A percentile compares a stretch with the other conserved stretches of the same genome.
Conservation (phyloP, 1,139 yeast species). For the Zhuliangozyma parablackwelliae region DNA sequence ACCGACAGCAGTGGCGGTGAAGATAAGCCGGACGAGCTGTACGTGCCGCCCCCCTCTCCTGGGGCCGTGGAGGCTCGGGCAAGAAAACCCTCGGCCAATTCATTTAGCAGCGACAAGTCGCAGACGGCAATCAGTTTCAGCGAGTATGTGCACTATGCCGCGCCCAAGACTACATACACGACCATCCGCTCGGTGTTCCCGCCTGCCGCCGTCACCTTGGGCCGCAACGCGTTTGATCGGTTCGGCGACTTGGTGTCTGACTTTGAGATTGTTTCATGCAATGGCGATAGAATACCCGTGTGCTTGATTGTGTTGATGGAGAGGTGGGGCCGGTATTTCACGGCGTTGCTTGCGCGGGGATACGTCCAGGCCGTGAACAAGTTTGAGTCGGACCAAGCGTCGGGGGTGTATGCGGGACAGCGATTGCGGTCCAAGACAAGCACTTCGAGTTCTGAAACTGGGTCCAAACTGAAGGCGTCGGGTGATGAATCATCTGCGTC, state of each 20-base stretch:
- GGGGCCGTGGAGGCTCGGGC: too few species aligned
- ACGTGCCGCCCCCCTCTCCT: too few species aligned
- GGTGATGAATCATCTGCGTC: constrained; percentile 12
- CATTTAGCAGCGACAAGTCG: constrained; percentile 11
- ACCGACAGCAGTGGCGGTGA: constrained; percentile 16
- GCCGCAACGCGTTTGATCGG: constrained; percentile 68
- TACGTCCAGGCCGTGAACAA: constrained; percentile 56
- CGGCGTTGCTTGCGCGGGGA: constrained; percentile 54
- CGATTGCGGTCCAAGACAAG: constrained; percentile 10
- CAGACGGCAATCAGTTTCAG: constrained; percentile 45
- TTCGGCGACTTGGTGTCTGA: constrained; percentile 63
- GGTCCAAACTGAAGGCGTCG: constrained; percentile 10
- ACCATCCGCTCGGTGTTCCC: constrained; percentile 68
- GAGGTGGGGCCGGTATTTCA: constrained; percentile 73
- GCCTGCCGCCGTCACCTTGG: constrained; percentile 70
- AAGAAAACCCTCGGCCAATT: constrained; percentile 8
- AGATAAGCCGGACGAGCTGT: constrained; percentile 3
- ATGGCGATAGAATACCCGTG: constrained; percentile 62
- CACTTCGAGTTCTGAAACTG: constrained; percentile 5
- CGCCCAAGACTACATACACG: constrained; percentile 63
- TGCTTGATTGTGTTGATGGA: constrained; percentile 57
- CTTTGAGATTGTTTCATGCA: constrained; percentile 63
- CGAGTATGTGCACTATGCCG: constrained; percentile 72
- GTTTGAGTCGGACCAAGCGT: constrained; percentile 33
- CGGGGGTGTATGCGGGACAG: constrained; percentile 5